Evolutionary conservation across 1,284 basidiomycete species (phyloP).

Genomic region (Entoloma clypeatum): DNA sequence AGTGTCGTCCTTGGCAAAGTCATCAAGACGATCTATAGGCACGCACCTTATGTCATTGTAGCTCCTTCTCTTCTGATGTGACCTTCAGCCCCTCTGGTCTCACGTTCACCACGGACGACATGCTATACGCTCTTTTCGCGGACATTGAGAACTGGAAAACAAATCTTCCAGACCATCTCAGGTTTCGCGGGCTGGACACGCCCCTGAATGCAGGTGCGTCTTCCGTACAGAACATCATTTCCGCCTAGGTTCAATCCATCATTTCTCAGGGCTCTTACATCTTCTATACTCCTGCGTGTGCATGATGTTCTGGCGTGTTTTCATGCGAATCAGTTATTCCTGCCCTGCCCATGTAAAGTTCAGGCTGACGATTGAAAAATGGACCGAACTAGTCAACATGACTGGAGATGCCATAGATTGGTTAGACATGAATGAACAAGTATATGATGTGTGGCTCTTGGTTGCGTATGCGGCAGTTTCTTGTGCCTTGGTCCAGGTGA

Average conservation of each 20-base stretch:
- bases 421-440: conserved; percentile 76
- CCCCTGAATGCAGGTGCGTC: conserved; percentile 59
- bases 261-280: conserved; percentile 69
- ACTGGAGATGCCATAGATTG: conserved; percentile 85
- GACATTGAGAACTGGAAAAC: conserved; percentile 80
- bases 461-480: conserved; percentile 88
- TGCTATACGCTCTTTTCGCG: conserved; percentile 61
- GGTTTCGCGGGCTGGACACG: conserved; percentile 67
- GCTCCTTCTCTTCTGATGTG: conserved; percentile 12
- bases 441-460: conserved; percentile 85
- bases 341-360: conserved; percentile 86
- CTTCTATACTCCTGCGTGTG: conserved; percentile 83
- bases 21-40: conserved; percentile 89
- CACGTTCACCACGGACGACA: conserved; percentile 75
- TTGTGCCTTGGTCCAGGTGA: conserved; percentile 87
- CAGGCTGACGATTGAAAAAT: conserved; percentile 74
- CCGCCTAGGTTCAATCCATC: conserved; percentile 11
- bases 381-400: conserved; percentile 69
- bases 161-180: conserved; percentile 70
- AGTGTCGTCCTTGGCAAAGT: conserved; percentile 86
- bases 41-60: conserved; percentile 15
- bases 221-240: not conserved
- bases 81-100: conserved; percentile 76
- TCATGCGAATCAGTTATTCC: conserved; percentile 90
- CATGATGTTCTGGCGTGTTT: conserved; percentile 91